Conservation (phyloP, 2,329 filamentous ascomycete genomes). For the Penicillium occitanis region DNA sequence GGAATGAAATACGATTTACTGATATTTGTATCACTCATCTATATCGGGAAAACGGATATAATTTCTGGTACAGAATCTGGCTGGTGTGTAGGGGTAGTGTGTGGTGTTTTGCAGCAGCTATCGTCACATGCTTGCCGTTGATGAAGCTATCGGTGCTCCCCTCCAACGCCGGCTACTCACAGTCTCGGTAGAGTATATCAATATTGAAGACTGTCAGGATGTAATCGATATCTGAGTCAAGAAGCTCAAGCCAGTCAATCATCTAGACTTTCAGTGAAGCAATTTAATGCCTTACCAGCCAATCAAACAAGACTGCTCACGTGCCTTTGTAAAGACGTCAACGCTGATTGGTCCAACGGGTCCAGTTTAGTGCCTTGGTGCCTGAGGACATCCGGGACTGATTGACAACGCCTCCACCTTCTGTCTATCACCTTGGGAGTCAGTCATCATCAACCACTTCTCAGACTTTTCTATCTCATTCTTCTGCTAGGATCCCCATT, state of each 20-base stretch:
- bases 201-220: too few species aligned
- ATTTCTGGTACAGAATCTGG: not conserved
- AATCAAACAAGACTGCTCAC: constrained; percentile 1
- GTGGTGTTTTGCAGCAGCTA: not conserved
- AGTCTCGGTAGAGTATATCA: not conserved
- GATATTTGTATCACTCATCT: not conserved
- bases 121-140: not conserved
- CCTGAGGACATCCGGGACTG: not conserved
- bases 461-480: not conserved
- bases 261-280: too few species aligned
- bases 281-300: not conserved
- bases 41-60: not conserved
- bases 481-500: not conserved
- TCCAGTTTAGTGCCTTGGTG: not conserved
- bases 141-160: constrained; percentile 2
- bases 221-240: not conserved
- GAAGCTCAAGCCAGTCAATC: not conserved
- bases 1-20: not conserved
- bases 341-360: not conserved
- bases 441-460: not conserved
- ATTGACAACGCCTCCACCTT: constrained; percentile 3
- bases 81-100: not conserved
- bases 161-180: not conserved
- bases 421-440: not conserved
- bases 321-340: not conserved